Evolutionary conservation across 2,329 filamentous ascomycete genomes (phyloP).

Genomic region (Aureobasidium subglaciale): DNA sequence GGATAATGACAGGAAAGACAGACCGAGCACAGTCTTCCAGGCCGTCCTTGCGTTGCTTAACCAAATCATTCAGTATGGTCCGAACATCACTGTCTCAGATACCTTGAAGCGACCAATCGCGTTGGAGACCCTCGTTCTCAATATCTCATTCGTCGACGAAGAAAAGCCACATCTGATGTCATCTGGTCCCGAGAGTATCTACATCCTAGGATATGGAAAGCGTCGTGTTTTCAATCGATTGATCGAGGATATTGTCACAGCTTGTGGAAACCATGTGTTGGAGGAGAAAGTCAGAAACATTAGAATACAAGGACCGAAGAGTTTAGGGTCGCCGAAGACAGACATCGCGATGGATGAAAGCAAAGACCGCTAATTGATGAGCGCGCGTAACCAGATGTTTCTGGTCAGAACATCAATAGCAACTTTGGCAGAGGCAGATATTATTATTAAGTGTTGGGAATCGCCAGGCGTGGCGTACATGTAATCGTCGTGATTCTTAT

Average conservation of each 20-base stretch:
- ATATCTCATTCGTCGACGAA: background rate
- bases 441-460: too few species aligned
- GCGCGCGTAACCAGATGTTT: too few species aligned
- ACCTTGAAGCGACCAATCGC: background rate
- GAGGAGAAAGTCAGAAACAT: background rate
- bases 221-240: background rate
- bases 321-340: background rate
- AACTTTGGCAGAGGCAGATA: too few species aligned
- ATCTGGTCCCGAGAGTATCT: background rate
- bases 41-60: background rate
- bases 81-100: background rate
- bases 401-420: too few species aligned
- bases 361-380: background rate
- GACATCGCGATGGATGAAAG: background rate
- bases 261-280: background rate
- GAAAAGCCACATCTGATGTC: background rate
- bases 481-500: too few species aligned
- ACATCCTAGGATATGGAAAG: conserved; percentile 7
- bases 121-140: background rate
- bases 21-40: background rate
- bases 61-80: background rate
- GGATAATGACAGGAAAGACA: background rate
- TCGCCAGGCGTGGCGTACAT: too few species aligned
- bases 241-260: background rate
- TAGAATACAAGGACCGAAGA: conserved; percentile 1